phyloP scores from a whole-genome alignment of 2,329 filamentous ascomycete species.

The Apiospora kogelbergensis region DNA sequence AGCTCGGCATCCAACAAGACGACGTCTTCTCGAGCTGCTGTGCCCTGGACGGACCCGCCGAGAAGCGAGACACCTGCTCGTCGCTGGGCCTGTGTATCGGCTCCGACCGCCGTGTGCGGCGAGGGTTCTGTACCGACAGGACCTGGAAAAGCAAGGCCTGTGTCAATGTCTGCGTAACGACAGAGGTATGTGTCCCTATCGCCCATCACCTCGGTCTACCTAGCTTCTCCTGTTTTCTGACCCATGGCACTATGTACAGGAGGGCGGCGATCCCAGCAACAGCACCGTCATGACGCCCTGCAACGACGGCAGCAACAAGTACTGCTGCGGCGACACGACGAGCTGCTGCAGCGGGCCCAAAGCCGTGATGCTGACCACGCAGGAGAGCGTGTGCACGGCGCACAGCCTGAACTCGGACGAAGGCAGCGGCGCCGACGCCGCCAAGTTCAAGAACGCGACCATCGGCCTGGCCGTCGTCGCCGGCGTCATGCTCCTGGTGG shows the following conservation, averaged over 20 bases:
- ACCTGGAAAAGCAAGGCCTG: slow-evolving; percentile 31
- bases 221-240: neutral
- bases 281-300: slow-evolving; percentile 28
- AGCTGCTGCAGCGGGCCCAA: slow-evolving; percentile 29
- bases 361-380: slow-evolving; percentile 23
- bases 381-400: slow-evolving; percentile 20
- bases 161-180: slow-evolving; percentile 28
- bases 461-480: slow-evolving; percentile 25
- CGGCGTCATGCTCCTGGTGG: slow-evolving; percentile 20
- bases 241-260: slow-evolving; percentile 5
- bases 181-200: slow-evolving; percentile 14
- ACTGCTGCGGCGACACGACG: slow-evolving; percentile 32
- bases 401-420: slow-evolving; percentile 26
- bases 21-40: slow-evolving; percentile 33
- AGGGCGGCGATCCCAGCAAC: slow-evolving; percentile 26
- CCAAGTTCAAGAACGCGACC: slow-evolving; percentile 23
- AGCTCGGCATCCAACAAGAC: slow-evolving; percentile 29
- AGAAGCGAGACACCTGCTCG: slow-evolving; percentile 27
- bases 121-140: slow-evolving; percentile 32
- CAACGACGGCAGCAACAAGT: slow-evolving; percentile 24
- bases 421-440: neutral
- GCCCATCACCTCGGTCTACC: neutral
- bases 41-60: slow-evolving; percentile 24
- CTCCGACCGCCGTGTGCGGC: slow-evolving; percentile 22
- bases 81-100: slow-evolving; percentile 28